Evolutionary conservation across 2,329 filamentous ascomycete genomes (phyloP).

Genomic region (Fusarium drepaniforme): DNA sequence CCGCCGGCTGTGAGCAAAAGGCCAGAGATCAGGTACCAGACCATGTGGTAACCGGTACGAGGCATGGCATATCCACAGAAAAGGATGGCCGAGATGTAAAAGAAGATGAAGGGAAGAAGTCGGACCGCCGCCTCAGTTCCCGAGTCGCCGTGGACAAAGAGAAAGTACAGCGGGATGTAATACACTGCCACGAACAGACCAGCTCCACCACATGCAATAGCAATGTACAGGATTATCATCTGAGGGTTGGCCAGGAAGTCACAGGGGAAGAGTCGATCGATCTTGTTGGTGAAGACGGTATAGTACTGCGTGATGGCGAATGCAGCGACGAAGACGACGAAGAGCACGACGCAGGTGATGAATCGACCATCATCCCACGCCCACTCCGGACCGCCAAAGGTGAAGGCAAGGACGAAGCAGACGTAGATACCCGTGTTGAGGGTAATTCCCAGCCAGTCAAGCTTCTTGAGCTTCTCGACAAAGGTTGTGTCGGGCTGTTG

Average conservation of each 20-base stretch:
- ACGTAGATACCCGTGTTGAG: constrained; percentile 56
- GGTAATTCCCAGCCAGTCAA: constrained; percentile 61
- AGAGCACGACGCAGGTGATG: constrained; percentile 59
- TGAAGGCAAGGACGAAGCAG: constrained; percentile 59
- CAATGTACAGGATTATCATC: constrained; percentile 29
- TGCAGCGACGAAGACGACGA: constrained; percentile 50
- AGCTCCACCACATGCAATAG: constrained; percentile 24
- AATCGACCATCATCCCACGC: constrained; percentile 58
- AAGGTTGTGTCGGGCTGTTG: constrained; percentile 38
- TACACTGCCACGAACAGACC: constrained; percentile 26
- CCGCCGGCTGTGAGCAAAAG: background rate
- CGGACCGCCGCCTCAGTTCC: constrained; percentile 33
- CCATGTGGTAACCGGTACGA: constrained; percentile 17
- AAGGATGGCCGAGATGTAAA: constrained; percentile 29
- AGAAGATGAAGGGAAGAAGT: constrained; percentile 34
- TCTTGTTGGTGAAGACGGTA: constrained; percentile 46
- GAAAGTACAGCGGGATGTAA: constrained; percentile 34
- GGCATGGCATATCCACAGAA: constrained; percentile 25
- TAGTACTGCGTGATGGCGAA: constrained; percentile 54
- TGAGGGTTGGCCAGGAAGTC: constrained; percentile 42
- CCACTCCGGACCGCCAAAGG: constrained; percentile 61
- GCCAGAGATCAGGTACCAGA: background rate
- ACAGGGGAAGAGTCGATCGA: constrained; percentile 49
- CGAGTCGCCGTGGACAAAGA: constrained; percentile 27
- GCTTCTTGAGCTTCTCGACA: constrained; percentile 45